A percentile compares a stretch with the other conserved stretches of the same genome.
These are phyloP conservation scores for Sordariomycetes sp. DNA, from an alignment of 2,329 filamentous ascomycete genomes.

Conservation along the genomic window DNA sequence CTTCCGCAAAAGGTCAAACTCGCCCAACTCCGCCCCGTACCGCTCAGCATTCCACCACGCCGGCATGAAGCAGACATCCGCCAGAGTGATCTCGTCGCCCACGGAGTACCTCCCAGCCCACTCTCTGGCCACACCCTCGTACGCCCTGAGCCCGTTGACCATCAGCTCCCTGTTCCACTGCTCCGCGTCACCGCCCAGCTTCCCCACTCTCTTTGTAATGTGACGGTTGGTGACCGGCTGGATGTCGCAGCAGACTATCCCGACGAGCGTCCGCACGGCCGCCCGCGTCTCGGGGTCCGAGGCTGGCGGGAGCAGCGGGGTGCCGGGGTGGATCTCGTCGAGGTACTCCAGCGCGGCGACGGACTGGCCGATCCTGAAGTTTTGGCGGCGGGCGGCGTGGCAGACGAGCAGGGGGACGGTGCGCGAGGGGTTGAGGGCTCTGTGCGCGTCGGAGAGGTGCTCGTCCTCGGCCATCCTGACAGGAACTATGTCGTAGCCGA, in stretches of 20 bases:
- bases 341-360: conserved; percentile 52
- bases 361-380: conserved; percentile 41
- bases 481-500: conserved; percentile 32
- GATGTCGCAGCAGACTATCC: conserved; percentile 44
- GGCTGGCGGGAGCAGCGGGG: conserved; percentile 36
- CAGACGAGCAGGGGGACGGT: conserved; percentile 43
- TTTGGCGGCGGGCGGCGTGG: conserved; percentile 13
- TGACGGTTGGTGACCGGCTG: conserved; percentile 51
- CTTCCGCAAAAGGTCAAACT: conserved; percentile 33
- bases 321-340: conserved; percentile 38
- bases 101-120: conserved; percentile 40
- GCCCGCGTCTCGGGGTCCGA: conserved; percentile 31
- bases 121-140: conserved; percentile 31
- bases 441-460: conserved; percentile 33
- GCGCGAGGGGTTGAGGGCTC: conserved; percentile 37
- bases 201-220: conserved; percentile 36
- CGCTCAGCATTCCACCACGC: conserved; percentile 46
- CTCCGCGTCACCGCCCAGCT: conserved; percentile 28
- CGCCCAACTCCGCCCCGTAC: conserved; percentile 38
- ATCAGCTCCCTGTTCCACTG: conserved; percentile 42
- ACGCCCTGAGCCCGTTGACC: conserved; percentile 41
- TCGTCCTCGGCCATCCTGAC: conserved; percentile 45
- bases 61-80: conserved; percentile 47
- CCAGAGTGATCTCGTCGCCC: conserved; percentile 43
- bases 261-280: conserved; percentile 37